phyloP scores from a whole-genome alignment of 805 yeast genomes.

The Ogataea minuta region DNA sequence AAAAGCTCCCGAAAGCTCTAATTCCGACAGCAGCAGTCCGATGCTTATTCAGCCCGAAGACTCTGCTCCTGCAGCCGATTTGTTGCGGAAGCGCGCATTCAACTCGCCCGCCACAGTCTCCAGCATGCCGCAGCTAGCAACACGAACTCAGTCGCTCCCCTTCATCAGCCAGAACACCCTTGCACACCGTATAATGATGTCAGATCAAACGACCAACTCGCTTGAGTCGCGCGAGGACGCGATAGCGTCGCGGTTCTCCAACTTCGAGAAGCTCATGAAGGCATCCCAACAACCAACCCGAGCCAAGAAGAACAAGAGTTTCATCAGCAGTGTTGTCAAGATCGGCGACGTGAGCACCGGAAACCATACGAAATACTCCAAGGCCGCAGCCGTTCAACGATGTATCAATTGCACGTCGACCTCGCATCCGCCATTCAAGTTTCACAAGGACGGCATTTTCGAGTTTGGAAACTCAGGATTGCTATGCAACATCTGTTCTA shows the following conservation, averaged over 20 bases:
- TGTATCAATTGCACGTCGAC: conserved; percentile 34
- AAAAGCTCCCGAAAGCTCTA: not conserved
- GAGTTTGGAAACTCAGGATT: conserved; percentile 36
- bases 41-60: conserved; percentile 2
- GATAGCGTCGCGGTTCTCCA: conserved; percentile 32
- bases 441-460: conserved; percentile 33
- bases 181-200: conserved; percentile 32
- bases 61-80: conserved; percentile 1
- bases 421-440: conserved; percentile 33
- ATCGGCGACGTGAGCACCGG: conserved; percentile 27
- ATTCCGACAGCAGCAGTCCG: conserved; percentile 9
- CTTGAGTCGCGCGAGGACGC: conserved; percentile 27
- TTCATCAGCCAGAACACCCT: conserved; percentile 31
- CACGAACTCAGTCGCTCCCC: conserved; percentile 37
- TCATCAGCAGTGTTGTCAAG: conserved; percentile 32
- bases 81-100: conserved; percentile 3
- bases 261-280: conserved; percentile 28
- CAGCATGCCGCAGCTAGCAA: conserved; percentile 30
- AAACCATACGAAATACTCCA: conserved; percentile 13
- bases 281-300: conserved; percentile 27
- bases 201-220: conserved; percentile 24
- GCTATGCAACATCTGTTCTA: conserved; percentile 32
- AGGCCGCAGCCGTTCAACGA: conserved; percentile 14
- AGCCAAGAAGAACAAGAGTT: conserved; percentile 33
- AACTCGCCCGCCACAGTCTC: conserved; percentile 5